Evolutionary conservation across 179 eudicot species (phyloP).

Genomic region (Pouteria campechiana): DNA sequence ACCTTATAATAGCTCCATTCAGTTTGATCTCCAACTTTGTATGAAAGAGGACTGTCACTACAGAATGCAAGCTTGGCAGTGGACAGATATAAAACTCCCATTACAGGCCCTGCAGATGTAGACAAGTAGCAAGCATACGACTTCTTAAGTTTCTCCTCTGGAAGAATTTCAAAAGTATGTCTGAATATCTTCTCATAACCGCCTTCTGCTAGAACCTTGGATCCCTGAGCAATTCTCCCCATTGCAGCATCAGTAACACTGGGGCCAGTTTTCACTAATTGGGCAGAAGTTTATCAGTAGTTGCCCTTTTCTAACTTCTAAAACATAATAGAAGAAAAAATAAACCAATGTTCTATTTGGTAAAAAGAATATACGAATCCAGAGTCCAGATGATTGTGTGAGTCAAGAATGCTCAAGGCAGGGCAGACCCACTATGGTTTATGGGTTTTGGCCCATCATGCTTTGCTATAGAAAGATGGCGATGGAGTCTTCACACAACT

Average conservation of each 20-base stretch:
- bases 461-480: no score
- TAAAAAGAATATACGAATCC: no score
- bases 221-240: slow-evolving; percentile 81
- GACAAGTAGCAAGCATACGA: slow-evolving; percentile 79
- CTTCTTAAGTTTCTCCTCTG: slow-evolving; percentile 66
- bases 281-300: not conserved
- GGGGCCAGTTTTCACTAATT: slow-evolving; percentile 75
- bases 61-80: slow-evolving; percentile 85
- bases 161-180: slow-evolving; percentile 77
- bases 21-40: slow-evolving; percentile 54
- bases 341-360: no score
- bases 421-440: no score
- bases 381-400: no score
- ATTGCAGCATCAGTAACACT: slow-evolving; percentile 86
- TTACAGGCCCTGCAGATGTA: slow-evolving; percentile 89
- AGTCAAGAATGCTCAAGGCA: no score
- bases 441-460: no score
- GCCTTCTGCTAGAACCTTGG: slow-evolving; percentile 92
- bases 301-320: not conserved
- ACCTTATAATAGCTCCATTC: slow-evolving; percentile 96
- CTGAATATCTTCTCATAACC: slow-evolving; percentile 78
- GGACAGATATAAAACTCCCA: slow-evolving; percentile 77
- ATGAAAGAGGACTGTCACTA: slow-evolving; percentile 84
- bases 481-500: no score
- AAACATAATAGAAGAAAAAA: not conserved